phyloP scores from a whole-genome alignment of 495 filamentous ascomycete species.

The Podospora conica region DNA sequence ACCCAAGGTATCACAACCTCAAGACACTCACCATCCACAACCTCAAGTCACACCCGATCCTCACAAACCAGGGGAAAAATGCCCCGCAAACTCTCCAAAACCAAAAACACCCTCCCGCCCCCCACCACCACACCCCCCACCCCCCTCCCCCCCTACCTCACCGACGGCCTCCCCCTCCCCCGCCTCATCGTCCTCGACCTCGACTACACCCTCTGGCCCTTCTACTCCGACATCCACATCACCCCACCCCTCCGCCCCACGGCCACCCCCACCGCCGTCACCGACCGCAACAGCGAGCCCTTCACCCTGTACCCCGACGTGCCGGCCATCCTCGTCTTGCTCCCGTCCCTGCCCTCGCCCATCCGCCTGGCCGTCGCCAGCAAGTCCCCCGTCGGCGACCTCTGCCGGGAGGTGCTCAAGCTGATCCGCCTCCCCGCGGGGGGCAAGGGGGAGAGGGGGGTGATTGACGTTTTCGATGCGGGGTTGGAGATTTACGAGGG shows the following conservation, averaged over 20 bases:
- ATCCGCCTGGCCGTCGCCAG: constrained; percentile 71
- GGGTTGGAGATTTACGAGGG: constrained; percentile 82
- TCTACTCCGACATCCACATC: constrained; percentile 94
- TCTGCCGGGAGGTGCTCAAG: constrained; percentile 75
- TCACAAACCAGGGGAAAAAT: constrained; percentile 21
- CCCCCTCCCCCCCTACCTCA: constrained; percentile 38
- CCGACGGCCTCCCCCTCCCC: constrained; percentile 74
- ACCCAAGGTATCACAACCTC: not conserved
- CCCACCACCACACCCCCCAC: constrained; percentile 11
- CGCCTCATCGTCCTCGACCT: constrained; percentile 87
- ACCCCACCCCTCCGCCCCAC: constrained; percentile 65
- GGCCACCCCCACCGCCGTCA: constrained; percentile 44
- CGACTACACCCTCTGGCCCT: constrained; percentile 96
- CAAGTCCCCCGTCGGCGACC: constrained; percentile 74
- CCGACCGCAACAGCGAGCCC: constrained; percentile 63
- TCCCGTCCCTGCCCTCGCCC: constrained; percentile 27
- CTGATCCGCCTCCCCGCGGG: constrained; percentile 51
- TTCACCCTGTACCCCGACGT: constrained; percentile 81
- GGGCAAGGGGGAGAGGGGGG: constrained; percentile 34
- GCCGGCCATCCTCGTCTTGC: constrained; percentile 60
- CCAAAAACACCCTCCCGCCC: not conserved
- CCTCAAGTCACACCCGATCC: not conserved
- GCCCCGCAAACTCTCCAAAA: constrained; percentile 50
- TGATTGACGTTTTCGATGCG: constrained; percentile 75
- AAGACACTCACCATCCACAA: not conserved